Evolutionary conservation across 1,284 basidiomycete species (phyloP).

Genomic region (Grifola frondosa): DNA sequence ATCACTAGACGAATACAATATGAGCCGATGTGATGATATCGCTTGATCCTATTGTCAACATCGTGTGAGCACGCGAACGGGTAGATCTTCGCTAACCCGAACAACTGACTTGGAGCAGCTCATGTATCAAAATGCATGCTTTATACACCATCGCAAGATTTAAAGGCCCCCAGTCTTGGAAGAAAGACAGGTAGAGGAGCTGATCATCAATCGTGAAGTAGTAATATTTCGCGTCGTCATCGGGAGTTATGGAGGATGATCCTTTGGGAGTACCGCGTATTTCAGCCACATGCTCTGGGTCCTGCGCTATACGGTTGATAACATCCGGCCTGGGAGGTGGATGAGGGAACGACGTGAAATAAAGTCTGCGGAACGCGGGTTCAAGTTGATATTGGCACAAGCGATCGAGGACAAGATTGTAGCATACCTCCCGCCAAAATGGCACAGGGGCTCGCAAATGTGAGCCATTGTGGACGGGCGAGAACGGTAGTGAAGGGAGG

Average conservation of each 20-base stretch:
- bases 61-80: too few relatives aligned
- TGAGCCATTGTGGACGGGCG: constrained; percentile 30
- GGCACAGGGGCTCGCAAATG: constrained; percentile 72
- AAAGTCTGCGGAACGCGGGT: constrained; percentile 52
- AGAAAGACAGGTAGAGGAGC: constrained; percentile 91
- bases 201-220: constrained; percentile 91
- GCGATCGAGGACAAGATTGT: neutral
- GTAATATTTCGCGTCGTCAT: constrained; percentile 73
- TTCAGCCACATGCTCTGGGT: constrained; percentile 52
- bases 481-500: constrained; percentile 1
- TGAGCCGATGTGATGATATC: constrained; percentile 67
- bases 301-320: constrained; percentile 57
- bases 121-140: constrained; percentile 91
- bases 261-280: constrained; percentile 58
- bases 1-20: constrained; percentile 87
- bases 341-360: constrained; percentile 78
- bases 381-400: constrained; percentile 3
- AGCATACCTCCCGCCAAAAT: constrained; percentile 69
- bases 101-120: constrained; percentile 73
- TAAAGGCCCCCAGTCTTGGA: constrained; percentile 92
- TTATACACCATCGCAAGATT: constrained; percentile 93
- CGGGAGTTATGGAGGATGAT: constrained; percentile 60
- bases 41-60: constrained; percentile 77
- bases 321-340: constrained; percentile 62
- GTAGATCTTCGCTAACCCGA: neutral